These are phyloP conservation scores for Tetraselmis chui DNA, from an alignment of 139 green algal genomes.

Conservation along the genomic window DNA sequence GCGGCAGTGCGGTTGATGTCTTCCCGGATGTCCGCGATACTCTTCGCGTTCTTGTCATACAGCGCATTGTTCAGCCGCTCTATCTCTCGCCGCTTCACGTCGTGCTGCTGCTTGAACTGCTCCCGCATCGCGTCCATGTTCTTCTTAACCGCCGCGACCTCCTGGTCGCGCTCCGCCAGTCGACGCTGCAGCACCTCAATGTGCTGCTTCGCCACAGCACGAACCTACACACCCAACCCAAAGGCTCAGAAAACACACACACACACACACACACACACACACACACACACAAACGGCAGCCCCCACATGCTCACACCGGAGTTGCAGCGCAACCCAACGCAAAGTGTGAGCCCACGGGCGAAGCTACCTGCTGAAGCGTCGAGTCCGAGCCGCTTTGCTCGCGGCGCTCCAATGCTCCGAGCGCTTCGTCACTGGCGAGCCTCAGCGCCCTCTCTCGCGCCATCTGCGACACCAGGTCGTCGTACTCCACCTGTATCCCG, in stretches of 20 bases:
- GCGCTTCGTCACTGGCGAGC: not conserved
- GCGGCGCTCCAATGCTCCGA: not conserved
- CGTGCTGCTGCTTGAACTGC: slow-evolving; percentile 34
- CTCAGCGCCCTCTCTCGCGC: not conserved
- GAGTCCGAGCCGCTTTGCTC: not conserved
- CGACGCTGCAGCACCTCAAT: slow-evolving; percentile 49
- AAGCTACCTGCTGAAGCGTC: not conserved
- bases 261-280: not conserved
- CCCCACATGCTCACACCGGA: not conserved
- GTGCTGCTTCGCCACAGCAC: slow-evolving; percentile 24
- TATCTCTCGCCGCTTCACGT: slow-evolving; percentile 40
- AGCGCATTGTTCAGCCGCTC: slow-evolving; percentile 49
- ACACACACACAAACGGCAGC: not conserved
- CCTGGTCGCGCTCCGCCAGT: slow-evolving; percentile 38
- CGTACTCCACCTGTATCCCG: not conserved
- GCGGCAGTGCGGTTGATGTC: slow-evolving; percentile 9
- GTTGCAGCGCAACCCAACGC: not conserved
- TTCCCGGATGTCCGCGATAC: slow-evolving; percentile 14
- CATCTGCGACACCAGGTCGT: slow-evolving; percentile 5
- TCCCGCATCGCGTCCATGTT: slow-evolving; percentile 32
- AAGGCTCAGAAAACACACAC: not conserved
- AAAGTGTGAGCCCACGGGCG: too few relatives aligned
- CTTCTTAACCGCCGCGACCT: slow-evolving; percentile 16
- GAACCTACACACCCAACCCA: slow-evolving; percentile 1
- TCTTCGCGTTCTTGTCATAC: slow-evolving; percentile 31